Evolutionary conservation across 1,139 yeast genomes (phyloP), one percentile per base, ranked within the genome.

Genomic region (Yamadazyma trypodendri): DNA sequence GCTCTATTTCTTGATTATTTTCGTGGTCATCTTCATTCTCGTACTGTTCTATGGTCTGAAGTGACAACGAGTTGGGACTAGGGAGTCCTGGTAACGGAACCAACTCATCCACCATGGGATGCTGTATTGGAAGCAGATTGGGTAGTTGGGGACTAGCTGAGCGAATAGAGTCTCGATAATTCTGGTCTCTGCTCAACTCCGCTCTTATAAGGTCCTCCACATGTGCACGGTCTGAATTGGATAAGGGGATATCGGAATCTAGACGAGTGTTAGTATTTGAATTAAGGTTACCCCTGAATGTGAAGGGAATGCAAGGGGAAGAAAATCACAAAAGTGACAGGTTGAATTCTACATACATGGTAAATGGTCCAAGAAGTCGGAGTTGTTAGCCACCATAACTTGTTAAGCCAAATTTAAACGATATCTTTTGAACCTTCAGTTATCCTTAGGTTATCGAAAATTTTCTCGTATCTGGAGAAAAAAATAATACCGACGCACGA

Each of bases 181-280:
- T 21, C 15, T 8, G 31, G 28, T 51, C 50, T 17, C 42, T 45
- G 15, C 51, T 49, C 34, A 62, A 40, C 43, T 67, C 71, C 24
- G 46, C 48, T 23, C 58, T 48, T 7, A 69, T 56, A 34, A 67
- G 52, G 37, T 52, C 58, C 42, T 67, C 71, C 5, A 67, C 68
- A 17, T 56, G 54, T n/a, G 55, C 54, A 34, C 68, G 44, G 43
- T 68, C 71, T 34, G 56, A 59, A 4, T 56, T 55, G 15, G 62
- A 49, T 28, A 66, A 56, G 25, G 54, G 51, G n/a, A 50, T 57
- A 40, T 64, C 70, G 30, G 61, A 49, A 28, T 50, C 51, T 28
- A 34, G 3, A 18, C 15, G 11, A 16, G 31, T n/a, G 49, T 46
- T 39, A 41, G 43, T 39, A 29, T 14, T 14, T 12, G 6, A 12